Evolutionary conservation across 2,329 filamentous ascomycete genomes (phyloP).

Genomic region (Aspergillus sp.): DNA sequence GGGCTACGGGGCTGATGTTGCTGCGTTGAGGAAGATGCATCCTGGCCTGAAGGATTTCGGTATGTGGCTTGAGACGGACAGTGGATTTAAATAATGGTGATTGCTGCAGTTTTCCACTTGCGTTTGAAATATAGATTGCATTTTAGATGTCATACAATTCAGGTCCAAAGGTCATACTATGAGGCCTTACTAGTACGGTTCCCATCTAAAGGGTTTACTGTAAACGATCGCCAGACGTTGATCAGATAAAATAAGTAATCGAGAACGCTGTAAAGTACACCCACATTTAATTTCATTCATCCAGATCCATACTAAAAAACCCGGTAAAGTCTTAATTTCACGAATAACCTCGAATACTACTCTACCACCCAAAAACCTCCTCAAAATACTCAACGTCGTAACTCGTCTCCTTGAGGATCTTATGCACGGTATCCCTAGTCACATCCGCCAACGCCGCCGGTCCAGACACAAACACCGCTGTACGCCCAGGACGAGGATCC

Average conservation of each 20-base stretch:
- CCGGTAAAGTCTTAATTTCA: fast-evolving
- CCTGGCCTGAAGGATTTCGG: constrained; percentile 49
- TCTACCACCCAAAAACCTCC: constrained; percentile 17
- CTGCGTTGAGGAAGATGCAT: constrained; percentile 43
- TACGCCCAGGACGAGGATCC: constrained; percentile 15
- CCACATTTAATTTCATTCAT: background rate
- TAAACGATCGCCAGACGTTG: too few relatives aligned
- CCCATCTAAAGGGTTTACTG: too few relatives aligned
- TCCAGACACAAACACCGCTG: constrained; percentile 42
- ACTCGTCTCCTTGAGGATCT: constrained; percentile 28
- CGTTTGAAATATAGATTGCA: too few relatives aligned
- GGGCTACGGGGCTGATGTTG: constrained; percentile 50
- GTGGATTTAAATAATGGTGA: constrained; percentile 20
- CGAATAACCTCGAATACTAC: too few relatives aligned
- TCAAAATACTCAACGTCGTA: constrained; percentile 44
- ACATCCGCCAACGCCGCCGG: constrained; percentile 46
- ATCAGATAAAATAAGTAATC: too few relatives aligned
- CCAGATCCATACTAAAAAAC: too few relatives aligned
- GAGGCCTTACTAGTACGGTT: too few relatives aligned
- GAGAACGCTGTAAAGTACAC: too few relatives aligned
- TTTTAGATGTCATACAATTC: too few relatives aligned
- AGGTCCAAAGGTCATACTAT: too few relatives aligned
- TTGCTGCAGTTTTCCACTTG: too few relatives aligned
- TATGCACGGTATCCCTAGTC: constrained; percentile 37
- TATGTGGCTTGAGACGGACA: constrained; percentile 51